phyloP scores from a whole-genome alignment of 2,329 filamentous ascomycete species.

The Alternaria novae-zelandiae region DNA sequence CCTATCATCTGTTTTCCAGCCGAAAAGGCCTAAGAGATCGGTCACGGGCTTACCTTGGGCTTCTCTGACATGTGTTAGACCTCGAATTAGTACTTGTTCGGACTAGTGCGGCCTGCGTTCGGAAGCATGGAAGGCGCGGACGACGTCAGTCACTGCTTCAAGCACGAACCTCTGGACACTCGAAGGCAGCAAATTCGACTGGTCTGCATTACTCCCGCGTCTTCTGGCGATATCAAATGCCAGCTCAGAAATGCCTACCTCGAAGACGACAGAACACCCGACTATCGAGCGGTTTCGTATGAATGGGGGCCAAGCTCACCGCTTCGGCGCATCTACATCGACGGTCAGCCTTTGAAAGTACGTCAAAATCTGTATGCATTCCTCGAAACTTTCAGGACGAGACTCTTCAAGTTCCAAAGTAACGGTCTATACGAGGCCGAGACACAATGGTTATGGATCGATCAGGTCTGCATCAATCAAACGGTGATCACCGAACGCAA shows the following conservation, averaged over 20 bases:
- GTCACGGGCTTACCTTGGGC: no score
- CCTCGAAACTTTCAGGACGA: neutral
- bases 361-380: neutral
- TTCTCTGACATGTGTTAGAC: neutral
- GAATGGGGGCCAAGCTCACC: neutral
- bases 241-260: neutral
- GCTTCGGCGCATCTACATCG: neutral
- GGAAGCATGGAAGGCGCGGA: neutral
- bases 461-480: conserved; percentile 5
- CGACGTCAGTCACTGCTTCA: neutral
- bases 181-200: neutral
- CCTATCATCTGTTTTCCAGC: no score
- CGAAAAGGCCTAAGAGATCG: no score
- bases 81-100: neutral
- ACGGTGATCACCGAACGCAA: neutral
- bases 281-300: neutral
- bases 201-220: neutral
- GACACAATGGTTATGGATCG: conserved; percentile 3
- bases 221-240: neutral
- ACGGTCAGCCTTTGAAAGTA: neutral
- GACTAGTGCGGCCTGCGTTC: neutral
- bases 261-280: neutral
- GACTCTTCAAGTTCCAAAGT: neutral
- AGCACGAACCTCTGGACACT: neutral
- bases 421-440: neutral